Conservation (phyloP, 2,329 filamentous ascomycete genomes). For the Scedosporium minutisporum region DNA sequence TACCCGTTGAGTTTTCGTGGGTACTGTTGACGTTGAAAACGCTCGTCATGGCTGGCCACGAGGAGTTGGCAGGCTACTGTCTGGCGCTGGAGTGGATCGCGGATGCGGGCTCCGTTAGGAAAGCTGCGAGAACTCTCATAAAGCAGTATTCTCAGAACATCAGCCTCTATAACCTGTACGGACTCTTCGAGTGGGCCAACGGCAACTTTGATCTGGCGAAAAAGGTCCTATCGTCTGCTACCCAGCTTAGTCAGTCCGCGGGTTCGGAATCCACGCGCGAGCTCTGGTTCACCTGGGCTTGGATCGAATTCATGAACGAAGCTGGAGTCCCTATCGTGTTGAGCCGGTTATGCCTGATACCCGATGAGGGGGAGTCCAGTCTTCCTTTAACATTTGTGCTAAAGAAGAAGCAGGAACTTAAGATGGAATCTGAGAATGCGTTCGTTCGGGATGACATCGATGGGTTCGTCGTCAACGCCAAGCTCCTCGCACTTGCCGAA, state of each 20-base stretch:
- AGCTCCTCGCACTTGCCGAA: constrained; percentile 54
- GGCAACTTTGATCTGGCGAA: constrained; percentile 48
- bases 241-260: neutral
- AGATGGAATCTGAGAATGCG: constrained; percentile 42
- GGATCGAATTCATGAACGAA: constrained; percentile 46
- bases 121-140: constrained; percentile 63
- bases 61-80: constrained; percentile 53
- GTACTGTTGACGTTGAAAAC: constrained; percentile 45
- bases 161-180: constrained; percentile 70
- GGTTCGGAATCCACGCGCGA: neutral
- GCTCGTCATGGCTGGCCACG: constrained; percentile 36
- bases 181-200: constrained; percentile 55
- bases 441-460: constrained; percentile 38
- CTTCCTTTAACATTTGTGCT: constrained; percentile 33
- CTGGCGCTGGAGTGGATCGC: constrained; percentile 56
- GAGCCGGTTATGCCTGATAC: constrained; percentile 28
- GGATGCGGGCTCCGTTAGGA: constrained; percentile 48
- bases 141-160: constrained; percentile 56
- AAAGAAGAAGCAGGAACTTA: constrained; percentile 43
- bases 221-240: constrained; percentile 49
- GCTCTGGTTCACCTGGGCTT: constrained; percentile 43
- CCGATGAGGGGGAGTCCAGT: constrained; percentile 16
- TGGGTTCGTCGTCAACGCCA: constrained; percentile 44
- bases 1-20: constrained; percentile 31
- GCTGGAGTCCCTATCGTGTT: constrained; percentile 16